phyloP scores from a whole-genome alignment of 1,139 yeast genomes.

The Saccharomyces pastorianus region DNA sequence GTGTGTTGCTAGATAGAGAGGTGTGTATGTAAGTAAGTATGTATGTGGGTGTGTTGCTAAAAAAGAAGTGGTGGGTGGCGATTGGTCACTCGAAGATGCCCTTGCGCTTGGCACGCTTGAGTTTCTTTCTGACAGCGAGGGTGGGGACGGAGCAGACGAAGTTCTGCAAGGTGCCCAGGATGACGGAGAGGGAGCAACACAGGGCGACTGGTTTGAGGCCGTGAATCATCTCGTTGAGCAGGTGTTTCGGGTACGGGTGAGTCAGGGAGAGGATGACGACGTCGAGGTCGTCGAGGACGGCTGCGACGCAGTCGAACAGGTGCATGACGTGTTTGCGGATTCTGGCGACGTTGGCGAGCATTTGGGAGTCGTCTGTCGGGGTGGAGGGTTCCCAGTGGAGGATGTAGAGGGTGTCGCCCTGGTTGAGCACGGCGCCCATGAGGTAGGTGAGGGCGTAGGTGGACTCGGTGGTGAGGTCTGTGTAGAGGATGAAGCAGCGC shows the following conservation, averaged over 20 bases:
- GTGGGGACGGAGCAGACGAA: constrained; percentile 65
- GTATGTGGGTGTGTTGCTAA: background rate
- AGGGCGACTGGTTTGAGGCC: constrained; percentile 77
- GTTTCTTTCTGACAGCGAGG: constrained; percentile 79
- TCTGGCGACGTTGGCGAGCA: constrained; percentile 16
- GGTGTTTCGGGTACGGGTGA: constrained; percentile 82
- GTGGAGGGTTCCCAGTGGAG: constrained; percentile 47
- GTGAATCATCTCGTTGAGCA: constrained; percentile 74
- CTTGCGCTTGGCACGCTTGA: constrained; percentile 60
- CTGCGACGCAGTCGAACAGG: constrained; percentile 28
- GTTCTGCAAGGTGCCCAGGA: constrained; percentile 27
- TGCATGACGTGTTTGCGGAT: constrained; percentile 20
- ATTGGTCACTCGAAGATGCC: constrained; percentile 21
- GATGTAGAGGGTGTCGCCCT: constrained; percentile 74
- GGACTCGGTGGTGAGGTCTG: constrained; percentile 81
- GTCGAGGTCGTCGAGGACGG: constrained; percentile 22
- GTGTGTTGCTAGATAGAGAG: no score
- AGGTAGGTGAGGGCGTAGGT: constrained; percentile 84
- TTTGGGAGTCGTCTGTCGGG: constrained; percentile 4
- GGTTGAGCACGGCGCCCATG: constrained; percentile 76
- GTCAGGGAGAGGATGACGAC: constrained; percentile 27
- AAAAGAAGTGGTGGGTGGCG: background rate
- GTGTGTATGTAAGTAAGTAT: background rate
- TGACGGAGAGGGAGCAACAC: constrained; percentile 41
- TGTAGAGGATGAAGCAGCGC: constrained; percentile 51